These are phyloP conservation scores for Millerozyma miso DNA, from an alignment of 805 yeast genomes.

Conservation along the genomic window DNA sequence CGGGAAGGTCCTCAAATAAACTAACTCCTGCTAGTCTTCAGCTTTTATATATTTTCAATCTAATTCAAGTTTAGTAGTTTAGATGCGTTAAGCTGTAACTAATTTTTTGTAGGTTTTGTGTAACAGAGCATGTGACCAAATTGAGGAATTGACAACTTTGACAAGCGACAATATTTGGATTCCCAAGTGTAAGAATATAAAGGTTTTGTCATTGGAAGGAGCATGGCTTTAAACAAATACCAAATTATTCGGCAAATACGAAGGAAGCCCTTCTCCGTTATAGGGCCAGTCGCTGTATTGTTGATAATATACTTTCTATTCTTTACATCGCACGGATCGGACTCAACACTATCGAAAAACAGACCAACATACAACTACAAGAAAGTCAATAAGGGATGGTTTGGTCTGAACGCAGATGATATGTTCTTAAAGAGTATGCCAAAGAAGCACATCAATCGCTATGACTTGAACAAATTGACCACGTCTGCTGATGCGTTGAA, in stretches of 20 bases:
- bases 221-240: slow-evolving; percentile 19
- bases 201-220: neutral
- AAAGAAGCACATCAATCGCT: slow-evolving; percentile 73
- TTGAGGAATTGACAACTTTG: neutral
- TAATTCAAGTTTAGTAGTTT: neutral
- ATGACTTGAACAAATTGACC: slow-evolving; percentile 75
- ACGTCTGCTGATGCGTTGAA: slow-evolving; percentile 68
- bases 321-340: slow-evolving; percentile 22
- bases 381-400: slow-evolving; percentile 43
- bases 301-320: slow-evolving; percentile 41
- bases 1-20: slow-evolving; percentile 94
- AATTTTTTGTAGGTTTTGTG: neutral
- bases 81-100: neutral
- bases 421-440: slow-evolving; percentile 60
- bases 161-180: neutral
- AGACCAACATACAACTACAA: slow-evolving; percentile 44
- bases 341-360: slow-evolving; percentile 8
- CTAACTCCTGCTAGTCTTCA: slow-evolving; percentile 1
- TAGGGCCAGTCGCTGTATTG: slow-evolving; percentile 45
- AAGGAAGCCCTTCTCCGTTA: slow-evolving; percentile 49
- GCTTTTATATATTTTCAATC: neutral
- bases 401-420: slow-evolving; percentile 47
- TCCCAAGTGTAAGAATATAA: neutral
- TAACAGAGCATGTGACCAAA: neutral
- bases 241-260: slow-evolving; percentile 50